Evolutionary conservation across 2,329 filamentous ascomycete genomes (phyloP).

Genomic region (Scytalidium lignicola): DNA sequence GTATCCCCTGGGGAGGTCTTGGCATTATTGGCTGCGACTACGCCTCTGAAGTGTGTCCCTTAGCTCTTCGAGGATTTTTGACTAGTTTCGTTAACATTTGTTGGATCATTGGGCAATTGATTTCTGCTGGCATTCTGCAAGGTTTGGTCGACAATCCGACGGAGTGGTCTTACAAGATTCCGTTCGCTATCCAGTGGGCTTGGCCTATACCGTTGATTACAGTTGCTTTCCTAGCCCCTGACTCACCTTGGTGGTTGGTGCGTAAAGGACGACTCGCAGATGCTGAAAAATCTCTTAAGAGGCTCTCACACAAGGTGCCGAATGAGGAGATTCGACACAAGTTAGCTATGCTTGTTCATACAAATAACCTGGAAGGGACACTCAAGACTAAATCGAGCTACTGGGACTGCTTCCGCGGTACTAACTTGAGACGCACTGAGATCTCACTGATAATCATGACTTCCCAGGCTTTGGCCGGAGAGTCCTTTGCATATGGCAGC

Average conservation of each 20-base stretch:
- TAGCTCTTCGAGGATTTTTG: slow-evolving; percentile 18
- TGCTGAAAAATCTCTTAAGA: slow-evolving; percentile 36
- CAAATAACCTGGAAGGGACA: slow-evolving; percentile 46
- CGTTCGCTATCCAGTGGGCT: slow-evolving; percentile 42
- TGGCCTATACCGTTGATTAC: slow-evolving; percentile 40
- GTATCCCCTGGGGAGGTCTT: slow-evolving; percentile 46
- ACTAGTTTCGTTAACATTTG: slow-evolving; percentile 44
- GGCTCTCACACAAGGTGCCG: slow-evolving; percentile 36
- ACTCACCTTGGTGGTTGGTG: slow-evolving; percentile 44
- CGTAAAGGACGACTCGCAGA: slow-evolving; percentile 35
- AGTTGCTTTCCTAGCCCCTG: slow-evolving; percentile 37
- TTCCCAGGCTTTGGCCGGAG: slow-evolving; percentile 56
- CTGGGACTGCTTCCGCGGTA: slow-evolving; percentile 40
- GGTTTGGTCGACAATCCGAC: slow-evolving; percentile 33
- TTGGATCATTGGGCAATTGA: slow-evolving; percentile 42
- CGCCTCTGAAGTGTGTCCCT: slow-evolving; percentile 20
- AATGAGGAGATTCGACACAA: slow-evolving; percentile 30
- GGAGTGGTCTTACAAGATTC: slow-evolving; percentile 42
- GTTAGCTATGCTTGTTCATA: slow-evolving; percentile 48
- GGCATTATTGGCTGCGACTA: slow-evolving; percentile 31
- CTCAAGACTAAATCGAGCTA: slow-evolving; percentile 35
- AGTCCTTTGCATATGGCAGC: slow-evolving; percentile 56
- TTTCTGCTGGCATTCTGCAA: slow-evolving; percentile 40
- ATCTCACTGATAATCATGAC: slow-evolving; percentile 52
- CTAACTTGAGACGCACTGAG: slow-evolving; percentile 42